Evolutionary conservation across 179 eudicot species (phyloP), one percentile per base, ranked within the genome.

Genomic region (Beta corolliflora): DNA sequence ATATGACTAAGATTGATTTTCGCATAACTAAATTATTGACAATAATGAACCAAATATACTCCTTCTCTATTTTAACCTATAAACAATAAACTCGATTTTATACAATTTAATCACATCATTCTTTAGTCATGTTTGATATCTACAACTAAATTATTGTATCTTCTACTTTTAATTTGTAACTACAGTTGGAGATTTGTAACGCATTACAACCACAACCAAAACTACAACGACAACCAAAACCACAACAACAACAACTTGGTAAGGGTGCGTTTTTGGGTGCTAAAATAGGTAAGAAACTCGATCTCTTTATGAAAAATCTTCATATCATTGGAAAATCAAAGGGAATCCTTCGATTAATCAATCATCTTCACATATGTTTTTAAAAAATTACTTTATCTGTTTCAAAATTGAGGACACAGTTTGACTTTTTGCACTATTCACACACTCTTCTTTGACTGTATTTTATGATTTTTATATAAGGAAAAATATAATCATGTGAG

Each of bases 151-250:
- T 1, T 21, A 0, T 71, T 36, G 44, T 56, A 64, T 69, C 23
- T 46, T 61, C 48, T 58, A 55, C 79, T 25, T 25, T 25, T 25
- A 25, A 25, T 25, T 25, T 25, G 29, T 25, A 25, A 25, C 29
- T 25, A 55, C 79, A 83, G 86, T 73, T 77, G 67, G 75, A 81
- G 52, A 81, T 84, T 36, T 84, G 86, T 78, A 41, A 16, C 52
- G 86, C 83, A 44, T 36, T 2, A 36, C 41, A 12, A 48, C 3
- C 15, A 3, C 3, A 44, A 36, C 7, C 19, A 31, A 5, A 46
- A 2, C 3, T 50, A 31, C 7, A 29, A 15, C 48, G 1, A 4
- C 0, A 29, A 12, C 45, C 16, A 53, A 59, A 1, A 5, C 3
- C 29, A 25, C 0, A 25, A 25, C 29, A 1, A 36, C 23, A 44